Base-by-base conservation (phyloP, 208 protist genomes). In the Trypanosoma cruzi region DNA sequence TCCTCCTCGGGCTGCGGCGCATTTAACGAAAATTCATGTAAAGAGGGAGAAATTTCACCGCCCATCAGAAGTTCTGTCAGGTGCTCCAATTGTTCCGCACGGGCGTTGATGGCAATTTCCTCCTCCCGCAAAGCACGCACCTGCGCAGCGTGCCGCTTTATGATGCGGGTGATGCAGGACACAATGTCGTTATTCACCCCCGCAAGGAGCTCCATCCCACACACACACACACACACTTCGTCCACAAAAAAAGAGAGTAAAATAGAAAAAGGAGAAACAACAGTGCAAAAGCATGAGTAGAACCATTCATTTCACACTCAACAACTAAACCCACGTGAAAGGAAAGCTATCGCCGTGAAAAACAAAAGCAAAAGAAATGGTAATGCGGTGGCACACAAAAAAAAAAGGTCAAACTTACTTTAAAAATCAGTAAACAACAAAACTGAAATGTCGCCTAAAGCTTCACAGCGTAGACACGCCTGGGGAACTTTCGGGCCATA, bases 401-500 rank as follows among this genome's bases (percentile, higher is more conserved):
- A 52, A 52, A 2, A 6, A 52, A 26, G 48, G 48, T 1, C 5
- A 13, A 57, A 20, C 16, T 36, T n/a, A 28, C 13, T 52, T 57
- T 24, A 56, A 57, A 31, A 68, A 68, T 52, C 18, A 26, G 49
- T 59, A 49, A 66, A 29, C 32, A 28, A 31, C 22, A n/a, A 58
- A 58, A 31, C 20, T 58, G 28, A 66, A 54, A 66, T 52, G 48
- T 52, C 48, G 48, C 48, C 20, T 52, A 52, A 52, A 96, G 82
- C 86, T 91, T 93, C 68, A 96, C 90, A 61, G 90, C 90, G 76
- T 81, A 96, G 64, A 96, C 88, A 75, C 90, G 90, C 84, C 87
- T 84, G 42, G 93, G 93, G 80, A 84, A 97, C 65, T 78, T 77
- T 70, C 84, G 73, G 36, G 86, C 93, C 75, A 85, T 79, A 71